Conservation (phyloP, 139 green algal genomes). For the Spirogloea muscicola region DNA sequence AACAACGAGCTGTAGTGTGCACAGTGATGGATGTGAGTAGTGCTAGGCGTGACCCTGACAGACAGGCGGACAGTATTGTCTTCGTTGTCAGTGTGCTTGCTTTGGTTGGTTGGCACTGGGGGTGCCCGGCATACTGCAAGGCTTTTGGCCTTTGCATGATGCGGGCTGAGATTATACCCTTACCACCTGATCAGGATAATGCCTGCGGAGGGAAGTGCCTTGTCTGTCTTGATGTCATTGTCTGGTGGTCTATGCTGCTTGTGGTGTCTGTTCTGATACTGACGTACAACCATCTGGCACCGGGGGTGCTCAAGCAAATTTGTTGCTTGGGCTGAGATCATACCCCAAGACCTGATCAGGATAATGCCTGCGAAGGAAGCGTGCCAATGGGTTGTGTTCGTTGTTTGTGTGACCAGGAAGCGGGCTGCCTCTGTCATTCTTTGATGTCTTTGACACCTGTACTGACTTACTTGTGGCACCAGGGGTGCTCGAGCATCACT, state of each 20-base stretch:
- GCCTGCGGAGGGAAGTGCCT: constrained; percentile 47
- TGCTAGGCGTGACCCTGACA: not conserved
- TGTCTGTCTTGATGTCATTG: no score
- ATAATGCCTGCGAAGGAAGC: constrained; percentile 47
- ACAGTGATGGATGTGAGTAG: not conserved
- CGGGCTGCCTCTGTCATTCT: no score
- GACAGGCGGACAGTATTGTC: not conserved
- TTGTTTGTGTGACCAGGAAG: not conserved
- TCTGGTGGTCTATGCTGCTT: no score
- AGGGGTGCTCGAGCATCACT: constrained; percentile 11
- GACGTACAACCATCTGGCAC: no score
- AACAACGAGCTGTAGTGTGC: not conserved
- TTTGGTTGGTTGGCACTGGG: constrained; percentile 14
- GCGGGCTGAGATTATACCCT: constrained; percentile 44
- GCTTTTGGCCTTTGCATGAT: not conserved
- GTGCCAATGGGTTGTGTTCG: constrained; percentile 9
- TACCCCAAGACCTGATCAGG: constrained; percentile 44
- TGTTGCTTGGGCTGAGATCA: constrained; percentile 47
- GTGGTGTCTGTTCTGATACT: no score
- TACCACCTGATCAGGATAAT: constrained; percentile 47
- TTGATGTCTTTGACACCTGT: not conserved
- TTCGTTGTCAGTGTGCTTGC: not conserved
- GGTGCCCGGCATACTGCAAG: constrained; percentile 5
- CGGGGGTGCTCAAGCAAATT: no score
- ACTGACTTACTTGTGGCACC: not conserved